phyloP scores from a whole-genome alignment of 192 early-diverging fungal genomes.

The Coemansia sp. region DNA sequence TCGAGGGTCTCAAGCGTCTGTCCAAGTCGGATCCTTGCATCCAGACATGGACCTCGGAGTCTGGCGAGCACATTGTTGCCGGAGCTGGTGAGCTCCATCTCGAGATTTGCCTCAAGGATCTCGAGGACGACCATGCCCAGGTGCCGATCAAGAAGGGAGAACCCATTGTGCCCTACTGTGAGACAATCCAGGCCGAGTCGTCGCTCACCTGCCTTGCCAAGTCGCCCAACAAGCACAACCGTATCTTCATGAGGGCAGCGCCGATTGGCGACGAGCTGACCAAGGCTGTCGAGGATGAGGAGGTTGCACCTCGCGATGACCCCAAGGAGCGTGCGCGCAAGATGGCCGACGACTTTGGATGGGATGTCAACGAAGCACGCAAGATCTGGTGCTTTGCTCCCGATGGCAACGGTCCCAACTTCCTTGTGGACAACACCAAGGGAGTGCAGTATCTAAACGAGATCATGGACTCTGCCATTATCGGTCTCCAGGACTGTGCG shows the following conservation, averaged over 20 bases:
- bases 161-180: conserved; percentile 94
- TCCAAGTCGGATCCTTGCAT: conserved; percentile 99
- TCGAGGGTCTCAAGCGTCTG: conserved; percentile 99
- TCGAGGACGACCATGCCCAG: conserved; percentile 98
- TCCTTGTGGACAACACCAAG: conserved; percentile 93
- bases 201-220: conserved; percentile 81
- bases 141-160: conserved; percentile 89
- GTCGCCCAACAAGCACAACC: conserved; percentile 99
- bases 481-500: conserved; percentile 91
- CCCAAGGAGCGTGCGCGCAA: conserved; percentile 89
- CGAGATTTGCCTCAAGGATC: conserved; percentile 99
- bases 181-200: conserved; percentile 88
- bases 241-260: conserved; percentile 93
- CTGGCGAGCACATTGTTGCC: conserved; percentile 98
- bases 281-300: conserved; percentile 78
- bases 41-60: conserved; percentile 79
- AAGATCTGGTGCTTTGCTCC: conserved; percentile 99
- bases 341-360: conserved; percentile 84
- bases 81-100: conserved; percentile 99
- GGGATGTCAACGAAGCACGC: conserved; percentile 97
- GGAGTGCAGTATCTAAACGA: conserved; percentile 97
- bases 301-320: conserved; percentile 88
- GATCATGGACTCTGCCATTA: conserved; percentile 97
- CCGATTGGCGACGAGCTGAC: conserved; percentile 84
- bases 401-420: conserved; percentile 81